Percentiles rank a stretch among this genome's conserved stretches.
These are phyloP conservation scores for Paraphaeosphaeria sporulosa DNA, from an alignment of 2,329 filamentous ascomycete genomes.

Conservation along the genomic window DNA sequence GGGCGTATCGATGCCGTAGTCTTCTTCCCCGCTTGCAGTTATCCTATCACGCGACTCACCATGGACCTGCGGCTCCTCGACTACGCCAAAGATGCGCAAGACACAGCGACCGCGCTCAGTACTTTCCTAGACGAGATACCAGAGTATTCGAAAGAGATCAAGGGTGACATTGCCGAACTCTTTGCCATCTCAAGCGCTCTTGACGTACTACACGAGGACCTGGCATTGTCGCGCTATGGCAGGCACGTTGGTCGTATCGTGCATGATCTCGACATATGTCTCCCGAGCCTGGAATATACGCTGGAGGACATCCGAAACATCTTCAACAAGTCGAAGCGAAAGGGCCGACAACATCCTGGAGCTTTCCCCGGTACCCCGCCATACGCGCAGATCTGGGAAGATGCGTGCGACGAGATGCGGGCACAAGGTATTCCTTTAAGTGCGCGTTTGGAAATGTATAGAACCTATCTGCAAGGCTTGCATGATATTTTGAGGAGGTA, in stretches of 20 bases:
- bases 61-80: constrained; percentile 50
- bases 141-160: constrained; percentile 61
- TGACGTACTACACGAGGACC: constrained; percentile 55
- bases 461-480: constrained; percentile 57
- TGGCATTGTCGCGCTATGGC: constrained; percentile 51
- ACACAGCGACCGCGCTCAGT: constrained; percentile 60
- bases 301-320: constrained; percentile 57
- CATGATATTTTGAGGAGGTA: constrained; percentile 57
- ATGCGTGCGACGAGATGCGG: constrained; percentile 56
- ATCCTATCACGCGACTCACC: constrained; percentile 35
- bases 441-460: constrained; percentile 59
- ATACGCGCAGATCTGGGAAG: constrained; percentile 61
- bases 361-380: constrained; percentile 49
- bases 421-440: constrained; percentile 56
- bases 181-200: constrained; percentile 62
- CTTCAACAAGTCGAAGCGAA: constrained; percentile 48
- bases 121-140: constrained; percentile 60
- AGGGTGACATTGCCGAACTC: constrained; percentile 61
- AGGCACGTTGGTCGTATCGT: constrained; percentile 48
- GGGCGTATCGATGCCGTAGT: constrained; percentile 24
- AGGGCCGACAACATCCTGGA: constrained; percentile 36
- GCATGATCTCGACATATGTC: constrained; percentile 58
- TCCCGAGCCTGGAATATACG: constrained; percentile 59
- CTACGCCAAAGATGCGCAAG: constrained; percentile 58
- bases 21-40: constrained; percentile 30